Conservation (phyloP, 257 asterid species). For the Solanum sparsipilum region DNA sequence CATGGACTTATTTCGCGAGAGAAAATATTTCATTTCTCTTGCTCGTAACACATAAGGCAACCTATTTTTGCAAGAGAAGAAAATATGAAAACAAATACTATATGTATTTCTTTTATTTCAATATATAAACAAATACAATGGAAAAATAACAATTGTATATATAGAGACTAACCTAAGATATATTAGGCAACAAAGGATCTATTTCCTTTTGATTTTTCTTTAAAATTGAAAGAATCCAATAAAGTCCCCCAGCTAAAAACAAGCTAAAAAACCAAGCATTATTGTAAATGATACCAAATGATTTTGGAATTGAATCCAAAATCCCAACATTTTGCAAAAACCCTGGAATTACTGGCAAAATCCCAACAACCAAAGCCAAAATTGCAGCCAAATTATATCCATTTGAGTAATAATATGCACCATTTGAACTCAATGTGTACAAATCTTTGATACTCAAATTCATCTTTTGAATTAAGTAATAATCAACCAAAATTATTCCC, state of each 20-base stretch:
- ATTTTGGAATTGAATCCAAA: slow-evolving; percentile 23
- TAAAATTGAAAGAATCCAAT: slow-evolving; percentile 32
- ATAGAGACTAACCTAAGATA: slow-evolving; percentile 4
- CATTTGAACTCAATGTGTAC: slow-evolving; percentile 42
- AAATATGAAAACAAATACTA: background rate
- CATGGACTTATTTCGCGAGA: background rate
- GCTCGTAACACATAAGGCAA: background rate
- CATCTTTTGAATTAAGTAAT: slow-evolving; percentile 33
- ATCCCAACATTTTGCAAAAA: slow-evolving; percentile 64
- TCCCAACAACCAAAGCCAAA: slow-evolving; percentile 45
- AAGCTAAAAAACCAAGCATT: slow-evolving; percentile 90
- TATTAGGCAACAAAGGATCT: slow-evolving; percentile 29
- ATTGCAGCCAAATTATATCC: slow-evolving; percentile 65
- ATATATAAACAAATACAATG: background rate
- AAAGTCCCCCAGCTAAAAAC: slow-evolving; percentile 54
- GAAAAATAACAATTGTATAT: background rate
- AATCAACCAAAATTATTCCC: slow-evolving; percentile 58
- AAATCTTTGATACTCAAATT: slow-evolving; percentile 37
- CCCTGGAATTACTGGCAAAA: slow-evolving; percentile 87
- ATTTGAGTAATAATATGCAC: slow-evolving; percentile 52
- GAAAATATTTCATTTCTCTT: background rate
- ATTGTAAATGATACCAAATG: slow-evolving; percentile 29
- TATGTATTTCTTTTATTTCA: background rate
- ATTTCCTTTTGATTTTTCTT: background rate
- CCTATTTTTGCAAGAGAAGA: background rate